Evolutionary conservation across 2,329 filamentous ascomycete genomes (phyloP).

Genomic region (Fusarium sp.): DNA sequence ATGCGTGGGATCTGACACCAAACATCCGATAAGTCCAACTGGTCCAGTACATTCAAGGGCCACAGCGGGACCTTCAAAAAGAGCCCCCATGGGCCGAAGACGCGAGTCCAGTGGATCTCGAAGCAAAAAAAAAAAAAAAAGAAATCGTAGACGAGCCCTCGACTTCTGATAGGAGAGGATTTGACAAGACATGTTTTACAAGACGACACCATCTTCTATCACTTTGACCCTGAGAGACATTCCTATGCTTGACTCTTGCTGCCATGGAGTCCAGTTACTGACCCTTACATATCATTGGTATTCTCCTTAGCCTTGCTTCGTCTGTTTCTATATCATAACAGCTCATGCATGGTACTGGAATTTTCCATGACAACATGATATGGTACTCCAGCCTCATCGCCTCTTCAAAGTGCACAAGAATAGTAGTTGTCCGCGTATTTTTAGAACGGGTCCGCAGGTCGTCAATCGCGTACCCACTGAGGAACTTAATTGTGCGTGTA

Average conservation of each 20-base stretch:
- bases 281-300: slow-evolving; percentile 11
- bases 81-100: slow-evolving; percentile 11
- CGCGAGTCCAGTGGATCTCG: slow-evolving; percentile 24
- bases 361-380: slow-evolving; percentile 17
- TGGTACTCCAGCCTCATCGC: background rate
- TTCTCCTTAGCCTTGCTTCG: background rate
- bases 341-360: slow-evolving; percentile 14
- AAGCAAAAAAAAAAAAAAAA: slow-evolving; percentile 9
- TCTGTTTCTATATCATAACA: background rate
- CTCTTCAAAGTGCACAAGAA: slow-evolving; percentile 17
- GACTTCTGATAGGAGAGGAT: slow-evolving; percentile 33
- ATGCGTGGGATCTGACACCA: slow-evolving; percentile 34
- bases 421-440: slow-evolving; percentile 36
- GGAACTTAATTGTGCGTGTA: slow-evolving; percentile 6
- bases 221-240: slow-evolving; percentile 28
- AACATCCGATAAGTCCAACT: slow-evolving; percentile 31
- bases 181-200: slow-evolving; percentile 20
- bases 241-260: slow-evolving; percentile 26
- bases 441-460: slow-evolving; percentile 38
- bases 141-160: slow-evolving; percentile 18
- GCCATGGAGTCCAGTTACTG: slow-evolving; percentile 3
- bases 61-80: background rate
- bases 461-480: slow-evolving; percentile 31
- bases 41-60: slow-evolving; percentile 27
- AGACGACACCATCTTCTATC: slow-evolving; percentile 30